Evolutionary conservation across 441 rosid genomes (phyloP).

Genomic region (Brassica hybrid): DNA sequence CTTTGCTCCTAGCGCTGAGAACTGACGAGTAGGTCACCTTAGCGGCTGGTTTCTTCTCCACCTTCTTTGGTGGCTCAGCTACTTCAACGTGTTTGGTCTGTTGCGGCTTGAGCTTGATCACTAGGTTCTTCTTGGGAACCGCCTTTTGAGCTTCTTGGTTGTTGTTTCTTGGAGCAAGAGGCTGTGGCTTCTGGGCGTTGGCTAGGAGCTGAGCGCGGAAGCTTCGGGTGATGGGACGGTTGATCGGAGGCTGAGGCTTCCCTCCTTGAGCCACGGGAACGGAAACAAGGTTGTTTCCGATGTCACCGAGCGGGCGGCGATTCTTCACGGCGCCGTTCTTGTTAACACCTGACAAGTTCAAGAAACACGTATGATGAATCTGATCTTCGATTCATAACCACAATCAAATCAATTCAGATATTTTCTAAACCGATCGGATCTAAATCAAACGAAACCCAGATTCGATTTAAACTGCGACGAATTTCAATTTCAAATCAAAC

Average conservation of each 20-base stretch:
- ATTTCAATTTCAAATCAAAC: background rate
- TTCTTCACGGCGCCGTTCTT: slow-evolving; percentile 61
- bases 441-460: background rate
- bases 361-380: no score
- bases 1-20: slow-evolving; percentile 86
- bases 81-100: slow-evolving; percentile 1
- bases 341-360: slow-evolving; percentile 8
- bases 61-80: slow-evolving; percentile 52
- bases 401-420: background rate
- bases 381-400: no score
- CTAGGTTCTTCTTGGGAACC: slow-evolving; percentile 37
- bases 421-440: no score
- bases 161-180: slow-evolving; percentile 46
- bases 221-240: slow-evolving; percentile 83
- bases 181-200: slow-evolving; percentile 68
- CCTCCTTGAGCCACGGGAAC: slow-evolving; percentile 55
- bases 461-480: background rate
- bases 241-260: slow-evolving; percentile 56
- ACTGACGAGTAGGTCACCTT: slow-evolving; percentile 62
- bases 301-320: slow-evolving; percentile 82
- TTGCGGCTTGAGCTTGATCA: background rate
- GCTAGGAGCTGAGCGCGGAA: slow-evolving; percentile 89
- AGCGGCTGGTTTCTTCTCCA: background rate
- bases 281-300: slow-evolving; percentile 74
- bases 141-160: slow-evolving; percentile 53